Conservation (phyloP, 2,329 filamentous ascomycete species). For the Blastomyces parvus region DNA sequence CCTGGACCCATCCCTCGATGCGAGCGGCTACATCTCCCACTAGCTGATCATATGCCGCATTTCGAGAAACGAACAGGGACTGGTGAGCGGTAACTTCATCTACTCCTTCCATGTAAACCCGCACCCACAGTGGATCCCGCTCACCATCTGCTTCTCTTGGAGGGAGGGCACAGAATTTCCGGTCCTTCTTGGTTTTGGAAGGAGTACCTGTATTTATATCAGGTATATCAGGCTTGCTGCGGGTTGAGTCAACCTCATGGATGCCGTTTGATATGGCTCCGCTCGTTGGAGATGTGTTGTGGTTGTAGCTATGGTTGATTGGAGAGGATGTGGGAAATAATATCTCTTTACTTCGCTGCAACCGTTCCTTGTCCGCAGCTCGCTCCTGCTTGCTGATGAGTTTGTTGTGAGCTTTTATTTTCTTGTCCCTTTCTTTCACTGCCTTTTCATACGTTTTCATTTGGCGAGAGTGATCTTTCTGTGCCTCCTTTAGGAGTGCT, state of each 20-base stretch:
- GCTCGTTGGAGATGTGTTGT: not conserved
- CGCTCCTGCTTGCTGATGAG: slow-evolving; percentile 19
- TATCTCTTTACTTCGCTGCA: slow-evolving; percentile 21
- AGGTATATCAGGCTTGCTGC: not conserved
- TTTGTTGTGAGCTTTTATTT: slow-evolving; percentile 35
- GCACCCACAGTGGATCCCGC: slow-evolving; percentile 63
- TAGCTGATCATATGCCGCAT: slow-evolving; percentile 60
- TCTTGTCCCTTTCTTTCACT: slow-evolving; percentile 56
- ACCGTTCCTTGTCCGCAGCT: slow-evolving; percentile 24
- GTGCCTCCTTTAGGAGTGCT: slow-evolving; percentile 55
- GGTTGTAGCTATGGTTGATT: not conserved
- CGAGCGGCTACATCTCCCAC: slow-evolving; percentile 63
- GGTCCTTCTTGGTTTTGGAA: slow-evolving; percentile 42
- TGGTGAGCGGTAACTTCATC: slow-evolving; percentile 83
- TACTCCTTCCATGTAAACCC: slow-evolving; percentile 69
- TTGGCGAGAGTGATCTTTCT: slow-evolving; percentile 55
- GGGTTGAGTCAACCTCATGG: not conserved
- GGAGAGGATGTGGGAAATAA: not conserved
- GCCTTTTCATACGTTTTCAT: slow-evolving; percentile 58
- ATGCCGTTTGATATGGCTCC: not conserved
- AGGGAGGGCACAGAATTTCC: slow-evolving; percentile 71
- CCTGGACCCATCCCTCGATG: slow-evolving; percentile 57
- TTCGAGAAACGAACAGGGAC: slow-evolving; percentile 58
- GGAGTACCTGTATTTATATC: slow-evolving; percentile 13
- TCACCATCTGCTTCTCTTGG: slow-evolving; percentile 46